Evolutionary conservation across 2,329 filamentous ascomycete genomes (phyloP).

Genomic region (Byssoonygena ceratinophila): DNA sequence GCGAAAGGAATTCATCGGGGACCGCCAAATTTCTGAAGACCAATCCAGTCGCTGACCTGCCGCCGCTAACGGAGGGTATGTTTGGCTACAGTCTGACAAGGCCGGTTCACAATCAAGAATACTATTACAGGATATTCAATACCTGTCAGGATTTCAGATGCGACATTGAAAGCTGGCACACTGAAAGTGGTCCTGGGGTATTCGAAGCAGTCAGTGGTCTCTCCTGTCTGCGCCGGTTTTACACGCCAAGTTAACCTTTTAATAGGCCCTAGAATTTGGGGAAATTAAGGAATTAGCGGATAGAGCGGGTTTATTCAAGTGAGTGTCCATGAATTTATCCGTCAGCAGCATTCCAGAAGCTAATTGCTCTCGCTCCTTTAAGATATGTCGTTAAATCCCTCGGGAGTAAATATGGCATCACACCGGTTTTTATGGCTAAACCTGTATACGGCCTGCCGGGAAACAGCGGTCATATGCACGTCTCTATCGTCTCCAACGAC

Average conservation of each 20-base stretch:
- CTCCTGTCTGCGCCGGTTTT: neutral
- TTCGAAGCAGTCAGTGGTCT: conserved; percentile 63
- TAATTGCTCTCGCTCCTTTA: neutral
- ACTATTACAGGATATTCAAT: conserved; percentile 81
- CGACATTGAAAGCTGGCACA: conserved; percentile 89
- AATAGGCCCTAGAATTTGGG: conserved; percentile 70
- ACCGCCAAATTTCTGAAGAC: conserved; percentile 63
- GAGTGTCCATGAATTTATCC: conserved; percentile 19
- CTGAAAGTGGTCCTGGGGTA: conserved; percentile 84
- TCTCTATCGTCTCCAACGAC: conserved; percentile 71
- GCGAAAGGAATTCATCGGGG: conserved; percentile 53
- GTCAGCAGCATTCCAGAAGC: neutral
- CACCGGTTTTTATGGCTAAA: conserved; percentile 98
- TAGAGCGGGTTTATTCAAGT: conserved; percentile 84
- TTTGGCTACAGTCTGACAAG: conserved; percentile 86
- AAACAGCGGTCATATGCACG: conserved; percentile 91
- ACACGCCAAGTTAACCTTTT: conserved; percentile 17
- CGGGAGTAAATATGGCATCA: conserved; percentile 77
- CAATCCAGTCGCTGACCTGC: conserved; percentile 63
- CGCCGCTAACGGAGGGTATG: conserved; percentile 82
- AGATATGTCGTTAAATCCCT: conserved; percentile 81
- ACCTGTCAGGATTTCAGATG: conserved; percentile 67
- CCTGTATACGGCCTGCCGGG: conserved; percentile 81
- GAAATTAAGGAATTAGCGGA: conserved; percentile 87
- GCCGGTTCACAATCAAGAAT: conserved; percentile 80